Evolutionary conservation across 768 basidiomycete species (phyloP).

Genomic region (Piloderma croceum): DNA sequence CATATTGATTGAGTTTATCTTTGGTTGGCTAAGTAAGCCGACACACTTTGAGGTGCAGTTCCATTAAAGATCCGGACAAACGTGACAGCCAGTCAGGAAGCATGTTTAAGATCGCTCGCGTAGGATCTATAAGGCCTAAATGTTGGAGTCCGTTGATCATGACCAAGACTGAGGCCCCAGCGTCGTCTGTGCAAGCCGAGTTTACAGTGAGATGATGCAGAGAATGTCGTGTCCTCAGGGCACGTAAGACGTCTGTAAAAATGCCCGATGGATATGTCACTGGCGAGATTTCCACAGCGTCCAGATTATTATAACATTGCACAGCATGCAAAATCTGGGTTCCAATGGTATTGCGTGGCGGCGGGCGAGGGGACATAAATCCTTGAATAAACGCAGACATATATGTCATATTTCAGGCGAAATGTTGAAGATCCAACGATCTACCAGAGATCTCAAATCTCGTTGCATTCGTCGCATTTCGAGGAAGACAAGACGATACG

Average conservation of each 20-base stretch:
- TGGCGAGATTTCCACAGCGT: slow-evolving; percentile 30
- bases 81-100: slow-evolving; percentile 26
- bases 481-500: slow-evolving; percentile 33
- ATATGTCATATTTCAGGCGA: background rate
- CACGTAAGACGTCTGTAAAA: slow-evolving; percentile 24
- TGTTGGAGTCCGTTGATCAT: slow-evolving; percentile 25
- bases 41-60: slow-evolving; percentile 17
- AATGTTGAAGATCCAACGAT: slow-evolving; percentile 1
- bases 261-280: slow-evolving; percentile 28
- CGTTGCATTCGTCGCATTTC: slow-evolving; percentile 36
- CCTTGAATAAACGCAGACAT: slow-evolving; percentile 10
- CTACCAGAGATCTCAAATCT: slow-evolving; percentile 43
- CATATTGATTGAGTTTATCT: too few species aligned
- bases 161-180: slow-evolving; percentile 24
- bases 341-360: slow-evolving; percentile 10
- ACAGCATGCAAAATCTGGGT: slow-evolving; percentile 14
- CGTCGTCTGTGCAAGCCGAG: slow-evolving; percentile 29
- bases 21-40: slow-evolving; percentile 16
- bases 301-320: slow-evolving; percentile 28
- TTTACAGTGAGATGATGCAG: slow-evolving; percentile 31
- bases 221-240: background rate
- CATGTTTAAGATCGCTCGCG: slow-evolving; percentile 35
- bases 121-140: slow-evolving; percentile 32
- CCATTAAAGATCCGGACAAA: slow-evolving; percentile 14
- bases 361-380: slow-evolving; percentile 9